A percentile compares a stretch with the other conserved stretches of the same genome.
Evolutionary conservation across 2,329 filamentous ascomycete genomes (phyloP).

Genomic region (Ascochyta fabae): DNA sequence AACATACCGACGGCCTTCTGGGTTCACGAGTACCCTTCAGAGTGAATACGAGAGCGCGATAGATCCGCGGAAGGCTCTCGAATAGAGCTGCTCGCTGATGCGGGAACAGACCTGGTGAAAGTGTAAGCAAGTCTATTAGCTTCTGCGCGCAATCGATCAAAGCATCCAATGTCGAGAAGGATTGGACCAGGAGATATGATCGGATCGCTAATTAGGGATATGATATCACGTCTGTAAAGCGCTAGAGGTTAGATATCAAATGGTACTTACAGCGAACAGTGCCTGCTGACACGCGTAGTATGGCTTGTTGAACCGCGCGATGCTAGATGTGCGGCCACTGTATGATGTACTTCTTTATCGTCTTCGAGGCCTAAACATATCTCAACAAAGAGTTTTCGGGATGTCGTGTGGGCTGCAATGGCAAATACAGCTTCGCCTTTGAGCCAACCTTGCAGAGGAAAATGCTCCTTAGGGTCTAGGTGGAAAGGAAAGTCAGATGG

Average conservation of each 20-base stretch:
- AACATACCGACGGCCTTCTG: not conserved
- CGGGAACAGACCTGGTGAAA: not conserved
- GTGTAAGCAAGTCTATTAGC: conserved; percentile 15
- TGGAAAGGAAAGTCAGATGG: conserved; percentile 12
- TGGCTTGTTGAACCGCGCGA: conserved; percentile 28
- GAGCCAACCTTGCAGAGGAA: conserved; percentile 33
- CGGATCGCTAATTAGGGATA: not conserved
- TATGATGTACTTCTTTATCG: not conserved
- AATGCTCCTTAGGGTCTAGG: conserved; percentile 39
- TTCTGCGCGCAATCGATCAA: not conserved
- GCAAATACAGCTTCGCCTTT: conserved; percentile 21
- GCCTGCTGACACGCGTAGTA: conserved; percentile 20
- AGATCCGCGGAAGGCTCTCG: not conserved
- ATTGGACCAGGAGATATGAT: not conserved
- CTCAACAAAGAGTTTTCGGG: not conserved
- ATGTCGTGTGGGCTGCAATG: conserved; percentile 13
- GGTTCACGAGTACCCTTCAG: not conserved
- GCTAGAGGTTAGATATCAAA: conserved; percentile 13
- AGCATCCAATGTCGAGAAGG: not conserved
- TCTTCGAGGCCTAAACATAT: not conserved
- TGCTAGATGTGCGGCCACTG: conserved; percentile 9
- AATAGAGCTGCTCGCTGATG: not conserved
- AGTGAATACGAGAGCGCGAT: not conserved
- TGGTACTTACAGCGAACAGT: conserved; percentile 31
- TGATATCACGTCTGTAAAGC: not conserved